These are phyloP conservation scores for Russula vinacea DNA, from an alignment of 768 basidiomycete genomes.

Conservation along the genomic window DNA sequence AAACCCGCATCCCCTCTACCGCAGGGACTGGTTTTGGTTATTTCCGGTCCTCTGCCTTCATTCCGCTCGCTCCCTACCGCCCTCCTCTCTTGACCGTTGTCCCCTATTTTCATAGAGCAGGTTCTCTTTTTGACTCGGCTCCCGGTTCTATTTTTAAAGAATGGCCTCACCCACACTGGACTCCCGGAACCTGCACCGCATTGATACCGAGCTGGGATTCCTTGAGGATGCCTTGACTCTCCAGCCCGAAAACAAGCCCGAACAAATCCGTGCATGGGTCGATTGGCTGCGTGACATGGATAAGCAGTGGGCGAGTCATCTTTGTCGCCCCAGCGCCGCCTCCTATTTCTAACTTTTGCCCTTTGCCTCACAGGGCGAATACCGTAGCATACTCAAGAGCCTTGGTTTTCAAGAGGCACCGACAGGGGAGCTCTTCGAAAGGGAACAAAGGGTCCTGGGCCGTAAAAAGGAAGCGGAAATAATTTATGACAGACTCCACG, in stretches of 20 bases:
- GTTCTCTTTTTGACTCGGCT: slow-evolving; percentile 13
- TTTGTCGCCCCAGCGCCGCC: neutral
- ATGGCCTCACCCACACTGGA: slow-evolving; percentile 22
- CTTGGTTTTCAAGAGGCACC: slow-evolving; percentile 25
- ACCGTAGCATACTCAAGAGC: slow-evolving; percentile 23
- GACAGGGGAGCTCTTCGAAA: slow-evolving; percentile 19
- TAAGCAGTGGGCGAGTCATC: slow-evolving; percentile 26
- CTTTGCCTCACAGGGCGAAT: slow-evolving; percentile 15
- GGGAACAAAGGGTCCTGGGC: slow-evolving; percentile 14
- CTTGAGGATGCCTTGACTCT: slow-evolving; percentile 16
- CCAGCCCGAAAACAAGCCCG: slow-evolving; percentile 22
- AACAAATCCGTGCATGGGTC: slow-evolving; percentile 22
- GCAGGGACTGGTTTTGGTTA: slow-evolving; percentile 8
- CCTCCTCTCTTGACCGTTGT: slow-evolving; percentile 12
- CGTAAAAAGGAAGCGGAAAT: slow-evolving; percentile 26
- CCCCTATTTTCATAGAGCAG: slow-evolving; percentile 26
- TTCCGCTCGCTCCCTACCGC: slow-evolving; percentile 3
- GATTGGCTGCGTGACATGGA: slow-evolving; percentile 23
- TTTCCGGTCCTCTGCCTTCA: slow-evolving; percentile 13
- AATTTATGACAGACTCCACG: slow-evolving; percentile 17
- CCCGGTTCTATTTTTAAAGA: slow-evolving; percentile 1
- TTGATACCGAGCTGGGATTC: slow-evolving; percentile 21
- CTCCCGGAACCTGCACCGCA: slow-evolving; percentile 24
- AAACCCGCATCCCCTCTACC: slow-evolving; percentile 15
- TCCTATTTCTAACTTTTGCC: slow-evolving; percentile 8